A percentile compares a stretch with the other conserved stretches of the same genome.
These are phyloP conservation scores for Apiospora kogelbergensis DNA, from an alignment of 2,329 filamentous ascomycete species.

Conservation along the genomic window DNA sequence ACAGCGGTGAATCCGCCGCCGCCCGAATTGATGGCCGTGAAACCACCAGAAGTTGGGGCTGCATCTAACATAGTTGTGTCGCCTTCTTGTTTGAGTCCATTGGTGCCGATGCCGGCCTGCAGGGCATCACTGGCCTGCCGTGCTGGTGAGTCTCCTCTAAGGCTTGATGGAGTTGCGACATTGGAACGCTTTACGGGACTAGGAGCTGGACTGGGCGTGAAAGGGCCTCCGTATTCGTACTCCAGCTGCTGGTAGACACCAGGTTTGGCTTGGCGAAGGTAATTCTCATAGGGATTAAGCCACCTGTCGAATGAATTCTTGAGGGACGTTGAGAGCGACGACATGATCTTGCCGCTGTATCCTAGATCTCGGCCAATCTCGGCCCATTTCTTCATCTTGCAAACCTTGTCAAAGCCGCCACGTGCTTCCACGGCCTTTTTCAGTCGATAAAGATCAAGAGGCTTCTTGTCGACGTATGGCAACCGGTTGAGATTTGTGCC, in stretches of 20 bases:
- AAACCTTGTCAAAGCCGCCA: slow-evolving; percentile 94
- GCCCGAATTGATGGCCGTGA: slow-evolving; percentile 58
- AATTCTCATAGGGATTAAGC: slow-evolving; percentile 96
- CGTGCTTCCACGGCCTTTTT: slow-evolving; percentile 96
- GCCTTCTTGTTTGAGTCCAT: slow-evolving; percentile 42
- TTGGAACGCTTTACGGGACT: slow-evolving; percentile 69
- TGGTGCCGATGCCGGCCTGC: slow-evolving; percentile 43
- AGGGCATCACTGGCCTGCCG: slow-evolving; percentile 54
- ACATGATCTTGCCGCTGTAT: slow-evolving; percentile 99
- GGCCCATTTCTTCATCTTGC: slow-evolving; percentile 98
- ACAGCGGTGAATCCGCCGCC: slow-evolving; percentile 65
- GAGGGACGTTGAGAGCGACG: slow-evolving; percentile 91
- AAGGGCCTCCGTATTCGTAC: slow-evolving; percentile 86
- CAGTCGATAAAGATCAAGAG: slow-evolving; percentile 89
- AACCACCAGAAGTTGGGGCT: slow-evolving; percentile 51
- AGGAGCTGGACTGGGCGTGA: slow-evolving; percentile 72
- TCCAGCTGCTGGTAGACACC: slow-evolving; percentile 96
- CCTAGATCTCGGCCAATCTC: slow-evolving; percentile 95
- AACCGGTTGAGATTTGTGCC: slow-evolving; percentile 92
- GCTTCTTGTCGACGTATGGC: slow-evolving; percentile 96
- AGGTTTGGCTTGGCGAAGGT: slow-evolving; percentile 84
- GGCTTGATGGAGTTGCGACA: slow-evolving; percentile 58
- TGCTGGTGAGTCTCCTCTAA: slow-evolving; percentile 67
- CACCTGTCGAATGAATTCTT: slow-evolving; percentile 98
- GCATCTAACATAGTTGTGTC: slow-evolving; percentile 50